Percentiles rank a stretch among this genome's conserved stretches.
phyloP scores from a whole-genome alignment of 2,329 filamentous ascomycete genomes.

The Grosmannia huntii region DNA sequence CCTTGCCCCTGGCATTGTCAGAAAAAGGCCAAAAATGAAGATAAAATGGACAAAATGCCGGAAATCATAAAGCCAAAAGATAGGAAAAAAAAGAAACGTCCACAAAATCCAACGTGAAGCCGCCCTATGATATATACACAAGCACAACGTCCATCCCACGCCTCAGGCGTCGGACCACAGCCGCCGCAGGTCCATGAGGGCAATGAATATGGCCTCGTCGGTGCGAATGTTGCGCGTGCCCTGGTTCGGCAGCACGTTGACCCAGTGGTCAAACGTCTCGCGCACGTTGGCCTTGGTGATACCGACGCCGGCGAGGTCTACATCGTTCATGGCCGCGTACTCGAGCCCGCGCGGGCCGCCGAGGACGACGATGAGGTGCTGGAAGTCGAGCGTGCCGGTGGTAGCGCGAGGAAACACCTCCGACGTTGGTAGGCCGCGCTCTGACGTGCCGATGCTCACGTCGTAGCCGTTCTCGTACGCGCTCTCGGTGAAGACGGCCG shows the following conservation, averaged over 20 bases:
- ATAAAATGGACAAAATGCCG: too few species aligned
- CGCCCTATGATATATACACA: not conserved
- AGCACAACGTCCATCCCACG: not conserved
- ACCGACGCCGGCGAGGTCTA: slow-evolving; percentile 42
- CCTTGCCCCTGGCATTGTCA: too few species aligned
- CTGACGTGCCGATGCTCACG: slow-evolving; percentile 70
- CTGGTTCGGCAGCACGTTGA: slow-evolving; percentile 69
- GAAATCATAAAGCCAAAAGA: too few species aligned
- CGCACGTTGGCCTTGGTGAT: slow-evolving; percentile 51
- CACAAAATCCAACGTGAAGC: not conserved
- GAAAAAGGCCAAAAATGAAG: too few species aligned
- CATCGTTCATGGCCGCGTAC: slow-evolving; percentile 53
- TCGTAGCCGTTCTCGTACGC: slow-evolving; percentile 69
- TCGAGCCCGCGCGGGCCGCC: slow-evolving; percentile 73
- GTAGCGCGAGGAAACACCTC: slow-evolving; percentile 31
- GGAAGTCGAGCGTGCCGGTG: slow-evolving; percentile 33
- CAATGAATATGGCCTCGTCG: slow-evolving; percentile 72
- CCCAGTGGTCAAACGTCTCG: slow-evolving; percentile 72
- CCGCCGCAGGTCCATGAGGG: slow-evolving; percentile 52
- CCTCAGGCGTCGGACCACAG: slow-evolving; percentile 33
- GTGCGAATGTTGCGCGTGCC: slow-evolving; percentile 73
- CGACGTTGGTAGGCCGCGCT: slow-evolving; percentile 49
- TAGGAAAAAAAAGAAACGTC: too few species aligned
- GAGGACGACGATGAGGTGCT: slow-evolving; percentile 66
- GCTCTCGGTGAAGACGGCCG: slow-evolving; percentile 64